Base-by-base conservation (phyloP, 495 filamentous ascomycete species). In the Schizothecium vesticola region DNA sequence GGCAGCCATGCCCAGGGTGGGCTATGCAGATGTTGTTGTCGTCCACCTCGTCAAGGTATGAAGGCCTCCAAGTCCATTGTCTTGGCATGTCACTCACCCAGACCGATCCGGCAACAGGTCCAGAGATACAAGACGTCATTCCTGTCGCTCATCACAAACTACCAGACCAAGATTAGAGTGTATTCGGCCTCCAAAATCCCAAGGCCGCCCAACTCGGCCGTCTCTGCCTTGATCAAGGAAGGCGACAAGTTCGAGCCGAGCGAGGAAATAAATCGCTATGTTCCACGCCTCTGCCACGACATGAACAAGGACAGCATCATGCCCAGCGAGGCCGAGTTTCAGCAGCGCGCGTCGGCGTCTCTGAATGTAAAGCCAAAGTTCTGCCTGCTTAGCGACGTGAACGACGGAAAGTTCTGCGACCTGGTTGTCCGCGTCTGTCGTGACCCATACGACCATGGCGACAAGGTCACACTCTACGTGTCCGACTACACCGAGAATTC, bases 401-500 rank as follows among this genome's bases (percentile, higher is more conserved):
- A 83, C 56, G 75, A 82, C 9, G 67, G 80, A 29, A 80, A 71
- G 2, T 92, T 89, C 74, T 87, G 85, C 74, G 88, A 97, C 76
- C 70, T 96, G 8, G 76, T 93, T 21, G 92, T 87, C n/a, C 85
- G 94, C 74, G 87, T 97, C 3, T 82, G 92, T 58, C 91, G 87
- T 70, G 83, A 87, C 0, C 89, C 86, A 59, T 83, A 79, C 36
- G 79, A 77, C 60, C 75, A 78, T 31, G 77, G 75, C 28, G 81
- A 82, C 21, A 85, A 76, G 64, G 75, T 85, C 22, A 86, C 89
- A 1, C 57, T 99, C 0, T 93, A 94, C 76, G 75, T 97, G 21
- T 93, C 92, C 0, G 95, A 99, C 76, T 99, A 96, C 77, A 96
- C 94, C 10, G 74, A 83, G 25, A 90, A 96, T 68, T 71, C 77